These are phyloP conservation scores for Spathaspora boniae DNA, from an alignment of 805 yeast species.

Conservation along the genomic window DNA sequence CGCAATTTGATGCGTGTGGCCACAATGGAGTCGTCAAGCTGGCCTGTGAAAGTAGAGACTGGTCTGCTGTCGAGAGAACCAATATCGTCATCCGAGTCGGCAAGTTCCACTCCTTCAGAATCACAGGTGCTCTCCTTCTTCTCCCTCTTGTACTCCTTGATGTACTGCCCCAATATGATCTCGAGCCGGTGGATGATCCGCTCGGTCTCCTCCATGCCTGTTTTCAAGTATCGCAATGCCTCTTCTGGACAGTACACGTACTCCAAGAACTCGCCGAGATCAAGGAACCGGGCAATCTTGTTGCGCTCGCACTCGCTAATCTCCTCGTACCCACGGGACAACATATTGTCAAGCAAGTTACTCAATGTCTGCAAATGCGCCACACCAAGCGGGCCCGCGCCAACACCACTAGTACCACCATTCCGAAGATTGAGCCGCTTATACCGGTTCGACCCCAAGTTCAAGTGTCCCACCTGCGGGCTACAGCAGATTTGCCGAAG, in stretches of 20 bases:
- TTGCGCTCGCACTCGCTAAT: constrained; percentile 48
- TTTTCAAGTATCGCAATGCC: constrained; percentile 48
- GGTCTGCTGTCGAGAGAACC: constrained; percentile 3
- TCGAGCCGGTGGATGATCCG: constrained; percentile 21
- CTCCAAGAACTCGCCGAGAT: constrained; percentile 70
- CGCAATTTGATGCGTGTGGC: constrained; percentile 33
- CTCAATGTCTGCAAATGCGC: constrained; percentile 47
- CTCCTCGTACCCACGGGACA: constrained; percentile 50
- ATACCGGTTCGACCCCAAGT: constrained; percentile 21
- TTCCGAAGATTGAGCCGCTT: constrained; percentile 14
- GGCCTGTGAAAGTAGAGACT: too few relatives aligned
- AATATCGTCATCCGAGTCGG: constrained; percentile 16
- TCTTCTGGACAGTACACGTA: constrained; percentile 44
- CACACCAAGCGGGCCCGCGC: constrained; percentile 12
- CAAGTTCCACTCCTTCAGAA: constrained; percentile 15
- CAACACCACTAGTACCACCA: constrained; percentile 3
- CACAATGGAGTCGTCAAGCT: constrained; percentile 23
- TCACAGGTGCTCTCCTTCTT: constrained; percentile 10
- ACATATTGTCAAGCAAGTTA: constrained; percentile 65
- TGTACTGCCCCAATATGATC: constrained; percentile 14
- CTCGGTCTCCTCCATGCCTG: constrained; percentile 32
- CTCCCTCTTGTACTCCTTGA: constrained; percentile 19
- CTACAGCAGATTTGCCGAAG: constrained; percentile 83
- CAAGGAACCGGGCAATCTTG: constrained; percentile 44
- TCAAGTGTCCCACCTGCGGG: constrained; percentile 49